Evolutionary conservation across 1,284 basidiomycete species (phyloP).

Genomic region (Trametes pubescens): DNA sequence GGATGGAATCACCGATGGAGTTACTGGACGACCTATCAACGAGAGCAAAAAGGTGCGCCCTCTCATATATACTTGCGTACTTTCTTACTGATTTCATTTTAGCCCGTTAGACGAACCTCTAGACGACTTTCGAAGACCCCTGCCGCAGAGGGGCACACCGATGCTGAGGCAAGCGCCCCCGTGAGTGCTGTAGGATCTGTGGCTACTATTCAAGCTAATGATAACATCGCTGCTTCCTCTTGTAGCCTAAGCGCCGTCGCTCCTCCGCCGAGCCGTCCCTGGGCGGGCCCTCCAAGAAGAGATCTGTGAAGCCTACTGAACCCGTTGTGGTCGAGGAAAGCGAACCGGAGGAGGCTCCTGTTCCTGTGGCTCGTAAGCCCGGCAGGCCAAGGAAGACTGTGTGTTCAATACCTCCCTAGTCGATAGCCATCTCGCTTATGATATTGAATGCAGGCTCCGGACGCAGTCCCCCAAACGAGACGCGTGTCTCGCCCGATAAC

Average conservation of each 20-base stretch:
- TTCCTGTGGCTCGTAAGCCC: constrained; percentile 67
- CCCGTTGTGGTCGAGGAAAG: constrained; percentile 74
- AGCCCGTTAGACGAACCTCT: constrained; percentile 48
- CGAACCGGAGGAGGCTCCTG: constrained; percentile 74
- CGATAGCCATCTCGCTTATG: not conserved
- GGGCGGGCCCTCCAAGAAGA: constrained; percentile 57
- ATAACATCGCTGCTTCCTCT: constrained; percentile 9
- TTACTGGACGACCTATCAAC: constrained; percentile 71
- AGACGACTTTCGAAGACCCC: constrained; percentile 46
- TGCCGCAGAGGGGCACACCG: constrained; percentile 30
- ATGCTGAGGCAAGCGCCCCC: constrained; percentile 39
- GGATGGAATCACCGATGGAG: constrained; percentile 80
- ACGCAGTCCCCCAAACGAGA: constrained; percentile 57
- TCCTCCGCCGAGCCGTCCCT: constrained; percentile 76
- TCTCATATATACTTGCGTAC: not conserved
- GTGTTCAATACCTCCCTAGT: constrained; percentile 21
- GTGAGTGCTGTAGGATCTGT: constrained; percentile 54
- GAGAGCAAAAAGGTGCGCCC: constrained; percentile 53
- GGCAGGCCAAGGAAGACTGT: constrained; percentile 69
- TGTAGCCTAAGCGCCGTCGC: constrained; percentile 65
- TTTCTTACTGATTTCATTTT: constrained; percentile 6
- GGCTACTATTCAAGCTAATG: constrained; percentile 4
- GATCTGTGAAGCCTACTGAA: constrained; percentile 46
- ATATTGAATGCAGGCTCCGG: constrained; percentile 48
- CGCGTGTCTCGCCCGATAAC: constrained; percentile 57